Percentiles rank a stretch among this genome's conserved stretches.
phyloP scores from a whole-genome alignment of 257 asterid species.

The Mitragyna speciosa region DNA sequence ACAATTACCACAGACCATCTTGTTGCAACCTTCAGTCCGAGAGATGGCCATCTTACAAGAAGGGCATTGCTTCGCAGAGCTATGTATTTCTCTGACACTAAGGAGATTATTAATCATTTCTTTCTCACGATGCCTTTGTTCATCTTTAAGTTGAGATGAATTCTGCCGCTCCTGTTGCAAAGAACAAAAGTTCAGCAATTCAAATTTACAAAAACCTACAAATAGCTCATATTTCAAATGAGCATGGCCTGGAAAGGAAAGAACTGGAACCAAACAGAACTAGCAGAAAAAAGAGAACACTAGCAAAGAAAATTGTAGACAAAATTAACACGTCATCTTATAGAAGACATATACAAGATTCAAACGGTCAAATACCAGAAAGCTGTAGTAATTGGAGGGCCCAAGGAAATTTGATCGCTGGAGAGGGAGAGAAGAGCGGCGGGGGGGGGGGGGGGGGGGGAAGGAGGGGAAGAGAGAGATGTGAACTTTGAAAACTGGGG shows the following conservation, averaged over 20 bases:
- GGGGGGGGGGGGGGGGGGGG: too few species aligned
- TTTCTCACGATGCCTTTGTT: conserved; percentile 63
- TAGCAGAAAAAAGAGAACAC: not conserved
- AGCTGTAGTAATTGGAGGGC: not conserved
- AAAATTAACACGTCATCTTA: not conserved
- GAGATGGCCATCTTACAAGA: conserved; percentile 85
- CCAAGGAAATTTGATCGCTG: too few species aligned
- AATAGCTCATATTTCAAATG: not conserved
- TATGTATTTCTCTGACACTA: conserved; percentile 54
- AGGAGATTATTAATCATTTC: conserved; percentile 76
- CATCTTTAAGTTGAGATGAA: conserved; percentile 44
- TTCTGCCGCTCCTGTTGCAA: conserved; percentile 68
- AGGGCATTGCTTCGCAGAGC: conserved; percentile 82
- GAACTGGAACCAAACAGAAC: not conserved
- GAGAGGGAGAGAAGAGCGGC: too few species aligned
- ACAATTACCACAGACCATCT: conserved; percentile 75
- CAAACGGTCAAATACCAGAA: not conserved
- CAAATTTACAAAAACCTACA: not conserved
- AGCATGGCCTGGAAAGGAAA: not conserved
- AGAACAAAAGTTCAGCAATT: conserved; percentile 23
- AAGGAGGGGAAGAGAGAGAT: too few species aligned
- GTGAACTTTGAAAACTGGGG: not conserved
- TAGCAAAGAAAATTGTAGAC: not conserved
- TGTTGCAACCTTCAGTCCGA: conserved; percentile 90
- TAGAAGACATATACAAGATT: not conserved